Evolutionary conservation across 768 basidiomycete genomes (phyloP), one percentile per base, ranked within the genome.

Genomic region (Termitomyces sp.): DNA sequence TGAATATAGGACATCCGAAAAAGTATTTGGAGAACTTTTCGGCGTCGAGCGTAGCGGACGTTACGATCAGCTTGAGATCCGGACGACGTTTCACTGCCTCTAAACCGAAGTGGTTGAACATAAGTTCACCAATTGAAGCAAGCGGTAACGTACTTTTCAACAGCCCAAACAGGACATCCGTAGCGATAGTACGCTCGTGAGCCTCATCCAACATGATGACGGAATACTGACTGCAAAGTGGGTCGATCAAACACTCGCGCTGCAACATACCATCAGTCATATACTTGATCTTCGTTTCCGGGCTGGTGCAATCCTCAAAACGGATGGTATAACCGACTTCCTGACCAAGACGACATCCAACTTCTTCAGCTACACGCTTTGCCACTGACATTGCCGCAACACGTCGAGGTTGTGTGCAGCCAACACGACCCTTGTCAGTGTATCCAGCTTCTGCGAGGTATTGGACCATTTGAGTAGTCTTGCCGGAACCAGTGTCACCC

Each of bases 221-320:
- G 2, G 92, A 93, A 68, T 99, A 99, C 45, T 85, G 81, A 57
- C 85, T 90, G 68, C 93, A 87, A 57, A 97, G 85, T 5, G 96
- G 96, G 65, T 99, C 97, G 66, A 98, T 90, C 51, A 99, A 76
- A 60, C 89, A 93, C 77, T 99, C 97, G 72, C 97, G 84, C 65
- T 98, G 92, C 24, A 99, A 80, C 93, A 99, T 98, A 75, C 97
- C 97, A 66, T 98, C 97, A 65, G 97, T 99, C 97, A 99, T 98
- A 80, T 97, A 99, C 72, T 98, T 99, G 80, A 99, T 99, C 66
- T 90, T 86, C 3, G 97, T 98, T 72, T 99, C 97, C 3, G 97
- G 96, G 66, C 93, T 90, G 6, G 97, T 98, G 71, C 96, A 94
- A 70, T 99, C 97, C 74, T 99, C 97, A 70, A 99, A 99, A 75